These are phyloP conservation scores for Exophiala sp. DNA, from an alignment of 2,329 filamentous ascomycete genomes.

Conservation along the genomic window DNA sequence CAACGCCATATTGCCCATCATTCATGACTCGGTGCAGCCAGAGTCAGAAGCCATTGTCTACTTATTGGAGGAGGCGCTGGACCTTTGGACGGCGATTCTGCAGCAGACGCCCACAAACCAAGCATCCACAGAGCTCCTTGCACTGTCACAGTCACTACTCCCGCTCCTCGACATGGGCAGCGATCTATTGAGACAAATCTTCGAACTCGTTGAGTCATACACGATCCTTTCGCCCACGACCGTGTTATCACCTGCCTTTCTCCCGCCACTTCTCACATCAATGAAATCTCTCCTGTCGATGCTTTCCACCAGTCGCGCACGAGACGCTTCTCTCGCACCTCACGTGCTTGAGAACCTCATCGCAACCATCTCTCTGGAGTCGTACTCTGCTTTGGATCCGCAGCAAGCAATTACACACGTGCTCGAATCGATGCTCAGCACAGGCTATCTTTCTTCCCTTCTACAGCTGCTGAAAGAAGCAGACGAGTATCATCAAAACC, in stretches of 20 bases:
- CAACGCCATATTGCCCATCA: slow-evolving; percentile 70
- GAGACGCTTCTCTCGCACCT: slow-evolving; percentile 36
- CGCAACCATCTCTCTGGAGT: slow-evolving; percentile 25
- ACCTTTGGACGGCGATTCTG: slow-evolving; percentile 76
- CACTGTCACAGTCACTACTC: slow-evolving; percentile 57
- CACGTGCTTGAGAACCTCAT: slow-evolving; percentile 38
- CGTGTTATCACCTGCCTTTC: slow-evolving; percentile 39
- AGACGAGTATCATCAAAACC: slow-evolving; percentile 69
- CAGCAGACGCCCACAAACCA: slow-evolving; percentile 57
- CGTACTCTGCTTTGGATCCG: slow-evolving; percentile 30
- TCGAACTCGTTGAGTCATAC: slow-evolving; percentile 64
- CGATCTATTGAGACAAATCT: slow-evolving; percentile 55
- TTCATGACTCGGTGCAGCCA: slow-evolving; percentile 71
- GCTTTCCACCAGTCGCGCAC: slow-evolving; percentile 23
- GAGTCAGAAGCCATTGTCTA: slow-evolving; percentile 69
- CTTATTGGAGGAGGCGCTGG: slow-evolving; percentile 83
- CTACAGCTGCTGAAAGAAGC: slow-evolving; percentile 62
- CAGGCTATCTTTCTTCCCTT: slow-evolving; percentile 35
- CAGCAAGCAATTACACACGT: slow-evolving; percentile 42
- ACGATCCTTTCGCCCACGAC: slow-evolving; percentile 56
- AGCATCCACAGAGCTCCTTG: slow-evolving; percentile 55
- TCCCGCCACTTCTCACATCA: slow-evolving; percentile 38
- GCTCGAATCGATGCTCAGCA: slow-evolving; percentile 48
- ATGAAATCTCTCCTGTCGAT: slow-evolving; percentile 25
- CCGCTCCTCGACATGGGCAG: slow-evolving; percentile 62